phyloP scores from a whole-genome alignment of 2,329 filamentous ascomycete species.

The Aspergillus sp. region DNA sequence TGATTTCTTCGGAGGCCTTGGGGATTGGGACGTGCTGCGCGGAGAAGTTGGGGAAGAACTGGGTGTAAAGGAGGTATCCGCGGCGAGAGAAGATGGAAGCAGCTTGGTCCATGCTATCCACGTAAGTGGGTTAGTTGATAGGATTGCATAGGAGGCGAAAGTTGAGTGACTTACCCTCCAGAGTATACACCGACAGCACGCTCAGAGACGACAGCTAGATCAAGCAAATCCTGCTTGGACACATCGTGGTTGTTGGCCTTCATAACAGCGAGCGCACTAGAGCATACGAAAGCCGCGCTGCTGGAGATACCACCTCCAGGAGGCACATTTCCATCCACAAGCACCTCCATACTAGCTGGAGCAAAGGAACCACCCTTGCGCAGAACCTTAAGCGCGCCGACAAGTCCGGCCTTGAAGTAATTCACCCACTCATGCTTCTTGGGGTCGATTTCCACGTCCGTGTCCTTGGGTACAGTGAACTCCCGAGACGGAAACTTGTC shows the following conservation, averaged over 20 bases:
- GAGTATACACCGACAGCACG: slow-evolving; percentile 94
- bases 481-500: slow-evolving; percentile 73
- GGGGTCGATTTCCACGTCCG: slow-evolving; percentile 76
- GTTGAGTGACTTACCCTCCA: slow-evolving; percentile 65
- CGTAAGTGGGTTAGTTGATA: slow-evolving; percentile 8
- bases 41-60: slow-evolving; percentile 76
- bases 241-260: slow-evolving; percentile 79
- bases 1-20: slow-evolving; percentile 75
- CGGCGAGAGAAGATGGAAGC: slow-evolving; percentile 90
- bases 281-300: slow-evolving; percentile 89
- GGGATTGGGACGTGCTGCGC: slow-evolving; percentile 81
- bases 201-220: slow-evolving; percentile 92
- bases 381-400: slow-evolving; percentile 77
- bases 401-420: slow-evolving; percentile 92
- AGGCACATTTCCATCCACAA: slow-evolving; percentile 90
- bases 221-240: slow-evolving; percentile 87
- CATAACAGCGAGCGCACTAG: slow-evolving; percentile 85
- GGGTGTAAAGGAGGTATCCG: slow-evolving; percentile 84
- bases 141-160: neutral
- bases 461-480: slow-evolving; percentile 67
- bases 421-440: slow-evolving; percentile 92
- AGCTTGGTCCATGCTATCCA: slow-evolving; percentile 84
- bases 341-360: slow-evolving; percentile 77
- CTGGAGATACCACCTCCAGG: slow-evolving; percentile 90
- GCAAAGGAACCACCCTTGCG: slow-evolving; percentile 62